These are phyloP conservation scores for Rhodomyrtus psidioides DNA, from an alignment of 441 rosid species.

Conservation along the genomic window DNA sequence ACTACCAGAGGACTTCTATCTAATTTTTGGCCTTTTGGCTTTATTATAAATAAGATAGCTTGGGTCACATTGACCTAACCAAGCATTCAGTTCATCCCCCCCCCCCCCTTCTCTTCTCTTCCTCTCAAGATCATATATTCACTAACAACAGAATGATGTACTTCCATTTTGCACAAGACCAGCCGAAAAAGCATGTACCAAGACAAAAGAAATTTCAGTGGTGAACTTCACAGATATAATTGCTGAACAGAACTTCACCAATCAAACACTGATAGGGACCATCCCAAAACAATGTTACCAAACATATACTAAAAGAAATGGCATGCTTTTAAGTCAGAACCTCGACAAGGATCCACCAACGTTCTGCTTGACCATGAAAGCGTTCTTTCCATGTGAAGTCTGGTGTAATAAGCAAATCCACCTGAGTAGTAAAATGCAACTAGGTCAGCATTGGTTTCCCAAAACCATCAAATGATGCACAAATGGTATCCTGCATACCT, in stretches of 20 bases:
- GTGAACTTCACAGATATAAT: background rate
- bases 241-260: background rate
- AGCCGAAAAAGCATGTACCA: background rate
- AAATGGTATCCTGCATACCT: constrained; percentile 38
- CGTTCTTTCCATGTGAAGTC: constrained; percentile 95
- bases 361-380: constrained; percentile 85
- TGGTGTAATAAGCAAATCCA: constrained; percentile 82
- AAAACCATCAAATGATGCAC: background rate
- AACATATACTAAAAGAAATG: background rate
- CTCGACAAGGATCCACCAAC: constrained; percentile 99
- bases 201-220: background rate
- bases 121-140: background rate
- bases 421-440: constrained; percentile 35
- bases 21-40: too few species aligned
- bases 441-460: background rate
- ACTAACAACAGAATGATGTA: background rate
- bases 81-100: too few species aligned
- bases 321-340: constrained; percentile 25
- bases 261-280: background rate
- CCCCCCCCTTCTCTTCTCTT: too few species aligned
- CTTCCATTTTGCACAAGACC: background rate
- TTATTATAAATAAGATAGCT: too few species aligned
- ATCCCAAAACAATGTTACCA: background rate
- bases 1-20: too few species aligned
- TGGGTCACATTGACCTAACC: too few species aligned